These are phyloP conservation scores for Lantana camara DNA, from an alignment of 257 asterid species.

Conservation along the genomic window DNA sequence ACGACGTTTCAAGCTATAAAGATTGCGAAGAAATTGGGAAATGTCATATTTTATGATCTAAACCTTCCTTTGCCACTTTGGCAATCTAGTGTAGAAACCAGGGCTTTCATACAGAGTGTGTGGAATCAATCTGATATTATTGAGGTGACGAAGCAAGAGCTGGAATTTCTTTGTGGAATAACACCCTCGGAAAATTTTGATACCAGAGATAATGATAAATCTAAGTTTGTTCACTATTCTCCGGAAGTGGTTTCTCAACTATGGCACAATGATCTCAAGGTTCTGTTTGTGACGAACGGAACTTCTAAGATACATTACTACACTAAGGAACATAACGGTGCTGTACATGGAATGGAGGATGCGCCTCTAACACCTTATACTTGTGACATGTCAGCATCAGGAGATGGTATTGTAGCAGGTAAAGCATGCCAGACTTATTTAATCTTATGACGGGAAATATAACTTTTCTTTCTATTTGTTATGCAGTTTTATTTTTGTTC, in stretches of 20 bases:
- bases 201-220: slow-evolving; percentile 59
- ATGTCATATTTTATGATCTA: slow-evolving; percentile 73
- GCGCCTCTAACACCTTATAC: slow-evolving; percentile 87
- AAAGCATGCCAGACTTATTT: slow-evolving; percentile 23
- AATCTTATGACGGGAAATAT: background rate
- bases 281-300: slow-evolving; percentile 90
- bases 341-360: slow-evolving; percentile 89
- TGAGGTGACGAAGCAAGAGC: slow-evolving; percentile 93
- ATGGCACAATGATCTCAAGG: slow-evolving; percentile 88
- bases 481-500: too few relatives aligned
- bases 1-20: slow-evolving; percentile 69
- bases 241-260: slow-evolving; percentile 74
- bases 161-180: slow-evolving; percentile 87
- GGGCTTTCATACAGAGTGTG: slow-evolving; percentile 55
- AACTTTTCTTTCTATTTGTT: too few relatives aligned
- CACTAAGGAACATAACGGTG: slow-evolving; percentile 76
- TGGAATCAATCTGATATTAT: slow-evolving; percentile 81
- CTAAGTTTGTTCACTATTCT: slow-evolving; percentile 78
- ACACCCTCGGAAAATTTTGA: slow-evolving; percentile 67
- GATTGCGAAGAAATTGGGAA: slow-evolving; percentile 73
- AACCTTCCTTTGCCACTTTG: slow-evolving; percentile 90
- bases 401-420: slow-evolving; percentile 97
- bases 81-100: slow-evolving; percentile 77
- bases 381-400: slow-evolving; percentile 88
- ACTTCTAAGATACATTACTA: slow-evolving; percentile 94